These are phyloP conservation scores for Geranium rotundifolium DNA, from an alignment of 345 rosid species.

Conservation along the genomic window DNA sequence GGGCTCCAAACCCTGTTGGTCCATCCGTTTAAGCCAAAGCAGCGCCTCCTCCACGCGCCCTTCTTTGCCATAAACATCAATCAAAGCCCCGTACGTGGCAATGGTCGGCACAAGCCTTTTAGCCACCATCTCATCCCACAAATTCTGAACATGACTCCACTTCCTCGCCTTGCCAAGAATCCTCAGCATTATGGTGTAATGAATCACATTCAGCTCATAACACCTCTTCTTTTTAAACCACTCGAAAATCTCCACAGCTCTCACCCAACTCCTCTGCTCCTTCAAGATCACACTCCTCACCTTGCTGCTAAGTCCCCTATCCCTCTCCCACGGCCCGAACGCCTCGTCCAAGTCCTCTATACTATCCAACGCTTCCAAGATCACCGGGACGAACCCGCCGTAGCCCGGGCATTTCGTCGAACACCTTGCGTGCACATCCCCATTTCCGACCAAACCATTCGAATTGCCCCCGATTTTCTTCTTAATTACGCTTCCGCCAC, in stretches of 20 bases:
- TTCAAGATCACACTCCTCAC: constrained; percentile 81
- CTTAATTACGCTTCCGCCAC: constrained; percentile 14
- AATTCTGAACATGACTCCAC: constrained; percentile 45
- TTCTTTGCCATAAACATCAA: constrained; percentile 81
- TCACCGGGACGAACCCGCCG: constrained; percentile 66
- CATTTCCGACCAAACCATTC: constrained; percentile 1
- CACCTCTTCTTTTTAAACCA: constrained; percentile 65
- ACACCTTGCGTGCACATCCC: constrained; percentile 46
- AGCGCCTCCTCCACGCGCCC: constrained; percentile 53
- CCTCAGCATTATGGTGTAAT: constrained; percentile 69
- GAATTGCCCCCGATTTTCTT: constrained; percentile 6
- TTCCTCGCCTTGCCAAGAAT: constrained; percentile 58
- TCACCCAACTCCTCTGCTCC: constrained; percentile 72
- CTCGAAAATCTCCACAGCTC: constrained; percentile 78
- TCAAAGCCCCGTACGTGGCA: constrained; percentile 76
- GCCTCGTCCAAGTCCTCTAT: constrained; percentile 56
- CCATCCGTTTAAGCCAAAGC: constrained; percentile 71
- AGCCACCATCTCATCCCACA: constrained; percentile 60
- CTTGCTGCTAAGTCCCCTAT: constrained; percentile 50
- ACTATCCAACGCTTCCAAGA: constrained; percentile 51
- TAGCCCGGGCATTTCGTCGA: constrained; percentile 71
- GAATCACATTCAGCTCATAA: constrained; percentile 75
- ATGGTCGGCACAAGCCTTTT: constrained; percentile 44
- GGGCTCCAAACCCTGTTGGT: constrained; percentile 57
- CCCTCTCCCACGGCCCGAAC: constrained; percentile 75